These are phyloP conservation scores for Laetiporus sulphureus DNA, from an alignment of 1,284 basidiomycete species.

Conservation along the genomic window DNA sequence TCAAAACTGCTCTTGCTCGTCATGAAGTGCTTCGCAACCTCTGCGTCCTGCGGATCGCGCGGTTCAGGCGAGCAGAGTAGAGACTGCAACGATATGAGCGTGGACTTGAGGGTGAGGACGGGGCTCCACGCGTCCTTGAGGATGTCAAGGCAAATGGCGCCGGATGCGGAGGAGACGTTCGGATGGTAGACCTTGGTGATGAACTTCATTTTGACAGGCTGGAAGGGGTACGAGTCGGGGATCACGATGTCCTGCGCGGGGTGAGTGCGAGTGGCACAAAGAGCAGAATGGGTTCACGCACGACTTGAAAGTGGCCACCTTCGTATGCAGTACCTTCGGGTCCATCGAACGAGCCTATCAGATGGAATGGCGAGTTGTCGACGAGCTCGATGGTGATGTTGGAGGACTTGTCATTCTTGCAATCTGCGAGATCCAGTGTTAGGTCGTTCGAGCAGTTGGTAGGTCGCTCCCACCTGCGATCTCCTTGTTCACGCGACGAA, in stretches of 20 bases:
- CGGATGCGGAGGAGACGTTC: constrained; percentile 91
- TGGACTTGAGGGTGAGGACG: constrained; percentile 94
- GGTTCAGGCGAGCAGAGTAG: constrained; percentile 96
- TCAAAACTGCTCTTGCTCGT: constrained; percentile 86
- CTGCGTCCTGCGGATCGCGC: constrained; percentile 96
- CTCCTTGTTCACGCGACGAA: constrained; percentile 89
- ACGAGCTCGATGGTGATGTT: constrained; percentile 82
- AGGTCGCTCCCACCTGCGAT: constrained; percentile 57
- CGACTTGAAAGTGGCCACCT: constrained; percentile 90
- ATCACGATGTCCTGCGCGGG: constrained; percentile 87
- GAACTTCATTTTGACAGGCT: constrained; percentile 98
- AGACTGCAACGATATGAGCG: constrained; percentile 92
- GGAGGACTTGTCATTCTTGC: constrained; percentile 89
- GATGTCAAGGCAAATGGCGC: constrained; percentile 87
- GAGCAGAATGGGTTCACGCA: constrained; percentile 37
- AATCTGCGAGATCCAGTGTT: constrained; percentile 46
- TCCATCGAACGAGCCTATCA: constrained; percentile 87
- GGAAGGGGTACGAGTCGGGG: constrained; percentile 92
- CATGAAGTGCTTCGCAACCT: constrained; percentile 95
- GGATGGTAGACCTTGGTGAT: constrained; percentile 97
- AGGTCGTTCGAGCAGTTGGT: constrained; percentile 4
- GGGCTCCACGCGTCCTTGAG: constrained; percentile 91
- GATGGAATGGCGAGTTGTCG: constrained; percentile 83
- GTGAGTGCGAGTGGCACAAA: neutral
- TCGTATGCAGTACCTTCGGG: constrained; percentile 93